Base-by-base conservation (phyloP, 2,329 filamentous ascomycete species). In the Aureobasidium subglaciale region DNA sequence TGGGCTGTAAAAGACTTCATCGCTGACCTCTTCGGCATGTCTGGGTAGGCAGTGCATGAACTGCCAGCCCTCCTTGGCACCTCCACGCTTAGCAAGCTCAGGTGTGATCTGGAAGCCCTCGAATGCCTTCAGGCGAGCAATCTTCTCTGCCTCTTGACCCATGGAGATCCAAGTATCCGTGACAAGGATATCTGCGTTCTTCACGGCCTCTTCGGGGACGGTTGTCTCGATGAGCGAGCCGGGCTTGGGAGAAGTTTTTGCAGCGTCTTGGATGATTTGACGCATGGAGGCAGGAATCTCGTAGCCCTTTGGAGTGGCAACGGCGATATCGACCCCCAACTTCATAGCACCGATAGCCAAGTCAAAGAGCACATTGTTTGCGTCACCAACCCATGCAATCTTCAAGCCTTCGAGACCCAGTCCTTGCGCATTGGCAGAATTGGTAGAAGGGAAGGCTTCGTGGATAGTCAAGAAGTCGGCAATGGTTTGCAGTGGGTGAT, bases 101-200 rank as follows among this genome's bases (percentile, higher is more conserved):
- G 85, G 81, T 2, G 92, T 96, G 66, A 99, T 87, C 70, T 96
- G 92, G 73, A 91, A 99, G 13, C 92, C 91, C 27, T 81, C 80
- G 69, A 99, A 99, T 2, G 84, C 90, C 67, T 85, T 82, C 58
- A 96, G 70, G 49, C 89, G 79, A 76, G 87, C 86, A 62, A 84
- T 78, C 35, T 84, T 78, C 72, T 99, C 93, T 56, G 82, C 83
- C 71, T 99, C 93, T 72, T 97, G 92, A 43, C 93, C 93, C 93
- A 99, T 99, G 1, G 90, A 95, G 29, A 99, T 82, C 93, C 93
- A 99, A 1, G 93, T 99, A 67, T 99, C 93, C 1, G 93, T 99
- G 20, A 97, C 90, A 57, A 99, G 77, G 53, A 97, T 81, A 68
- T 99, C 87, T 3, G 93, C 92, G 61, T 85, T 76, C 74, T 88